phyloP scores from a whole-genome alignment of 106 monocot species.

The Acanthochlamys bracteata region DNA sequence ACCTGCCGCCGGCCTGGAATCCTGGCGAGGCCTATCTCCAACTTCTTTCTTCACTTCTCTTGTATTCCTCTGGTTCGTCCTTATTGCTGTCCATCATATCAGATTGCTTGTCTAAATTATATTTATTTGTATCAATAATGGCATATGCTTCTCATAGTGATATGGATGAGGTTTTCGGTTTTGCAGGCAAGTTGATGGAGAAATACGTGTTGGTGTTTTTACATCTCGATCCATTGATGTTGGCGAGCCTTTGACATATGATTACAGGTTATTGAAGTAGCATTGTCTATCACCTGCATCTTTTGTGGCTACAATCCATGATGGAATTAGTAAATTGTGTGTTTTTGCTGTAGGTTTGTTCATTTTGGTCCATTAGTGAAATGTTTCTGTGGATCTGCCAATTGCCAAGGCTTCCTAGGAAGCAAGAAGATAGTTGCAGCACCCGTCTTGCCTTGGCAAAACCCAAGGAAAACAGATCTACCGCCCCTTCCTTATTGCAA shows the following conservation, averaged over 20 bases:
- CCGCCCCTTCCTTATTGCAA: slow-evolving; percentile 9
- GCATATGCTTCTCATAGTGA: no score
- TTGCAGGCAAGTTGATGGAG: slow-evolving; percentile 95
- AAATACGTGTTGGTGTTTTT: slow-evolving; percentile 96
- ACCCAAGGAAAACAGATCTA: slow-evolving; percentile 36
- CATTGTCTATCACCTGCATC: not conserved
- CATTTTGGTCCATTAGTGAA: slow-evolving; percentile 80
- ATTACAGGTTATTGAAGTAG: slow-evolving; percentile 54
- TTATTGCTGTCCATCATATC: no score
- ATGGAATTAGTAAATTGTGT: not conserved
- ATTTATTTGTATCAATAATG: no score
- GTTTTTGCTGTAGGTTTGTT: slow-evolving; percentile 46
- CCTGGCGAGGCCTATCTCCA: no score
- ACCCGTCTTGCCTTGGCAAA: slow-evolving; percentile 18
- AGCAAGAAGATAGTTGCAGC: slow-evolving; percentile 26
- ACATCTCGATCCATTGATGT: slow-evolving; percentile 59
- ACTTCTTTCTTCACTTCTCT: no score
- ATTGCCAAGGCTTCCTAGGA: slow-evolving; percentile 84
- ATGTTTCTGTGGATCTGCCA: slow-evolving; percentile 68
- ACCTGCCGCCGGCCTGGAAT: no score
- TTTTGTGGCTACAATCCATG: no score
- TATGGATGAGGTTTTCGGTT: no score
- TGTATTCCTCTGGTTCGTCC: no score
- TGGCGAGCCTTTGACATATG: slow-evolving; percentile 88
- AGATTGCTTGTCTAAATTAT: no score